Conservation (phyloP, 2,329 filamentous ascomycete species). For the Sarocladium brachiariae region DNA sequence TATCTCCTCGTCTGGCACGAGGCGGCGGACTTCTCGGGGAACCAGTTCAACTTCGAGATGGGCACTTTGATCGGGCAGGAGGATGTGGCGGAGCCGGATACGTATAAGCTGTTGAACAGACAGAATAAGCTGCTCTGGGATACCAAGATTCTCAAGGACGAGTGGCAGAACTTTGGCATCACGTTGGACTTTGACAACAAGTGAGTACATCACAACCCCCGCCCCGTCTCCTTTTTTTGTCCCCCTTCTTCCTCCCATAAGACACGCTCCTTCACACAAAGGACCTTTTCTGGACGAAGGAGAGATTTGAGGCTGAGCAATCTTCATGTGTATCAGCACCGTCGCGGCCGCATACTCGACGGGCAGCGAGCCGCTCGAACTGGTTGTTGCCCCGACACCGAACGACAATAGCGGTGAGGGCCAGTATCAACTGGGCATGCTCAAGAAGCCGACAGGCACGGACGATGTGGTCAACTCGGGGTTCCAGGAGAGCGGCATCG, state of each 20-base stretch:
- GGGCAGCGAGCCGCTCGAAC: constrained; percentile 35
- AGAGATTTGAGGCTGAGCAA: constrained; percentile 1
- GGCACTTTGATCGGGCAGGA: constrained; percentile 40
- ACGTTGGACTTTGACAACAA: constrained; percentile 49
- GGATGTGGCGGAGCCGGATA: constrained; percentile 27
- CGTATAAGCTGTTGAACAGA: constrained; percentile 1
- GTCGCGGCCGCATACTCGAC: constrained; percentile 52
- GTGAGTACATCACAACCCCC: constrained; percentile 27
- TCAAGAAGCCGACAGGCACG: constrained; percentile 52
- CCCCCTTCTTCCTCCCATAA: neutral
- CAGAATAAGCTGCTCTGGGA: constrained; percentile 1
- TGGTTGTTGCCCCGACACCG: constrained; percentile 36
- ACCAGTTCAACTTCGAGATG: constrained; percentile 49
- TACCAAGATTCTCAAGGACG: constrained; percentile 36
- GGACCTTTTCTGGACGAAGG: too few species aligned
- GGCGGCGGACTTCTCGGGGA: constrained; percentile 37
- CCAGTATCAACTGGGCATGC: constrained; percentile 54
- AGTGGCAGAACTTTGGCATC: constrained; percentile 57
- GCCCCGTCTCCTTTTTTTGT: neutral
- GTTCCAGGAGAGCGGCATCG: constrained; percentile 38
- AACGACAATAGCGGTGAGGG: constrained; percentile 51
- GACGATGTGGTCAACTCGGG: constrained; percentile 40
- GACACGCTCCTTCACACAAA: too few species aligned
- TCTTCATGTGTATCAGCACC: constrained; percentile 31
- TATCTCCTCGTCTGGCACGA: constrained; percentile 50